Conservation (phyloP, 371 early-diverging fungal species). For the Batkoa obscura region DNA sequence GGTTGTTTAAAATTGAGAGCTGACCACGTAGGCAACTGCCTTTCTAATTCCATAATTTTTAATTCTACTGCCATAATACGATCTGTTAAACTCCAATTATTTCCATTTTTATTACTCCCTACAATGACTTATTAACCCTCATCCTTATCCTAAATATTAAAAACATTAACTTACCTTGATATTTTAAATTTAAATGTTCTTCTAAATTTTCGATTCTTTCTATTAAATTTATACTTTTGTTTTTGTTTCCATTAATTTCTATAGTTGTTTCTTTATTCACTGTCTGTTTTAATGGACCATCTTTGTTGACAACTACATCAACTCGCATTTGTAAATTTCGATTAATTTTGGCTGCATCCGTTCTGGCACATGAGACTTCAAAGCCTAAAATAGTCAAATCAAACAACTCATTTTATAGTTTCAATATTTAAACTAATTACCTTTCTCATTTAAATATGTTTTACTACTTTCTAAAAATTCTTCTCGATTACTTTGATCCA, state of each 20-base stretch:
- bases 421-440: neutral
- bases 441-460: neutral
- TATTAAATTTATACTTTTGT: neutral
- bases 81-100: neutral
- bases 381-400: no score
- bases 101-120: neutral
- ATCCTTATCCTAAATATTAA: no score
- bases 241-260: conserved; percentile 10
- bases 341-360: conserved; percentile 50
- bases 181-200: neutral
- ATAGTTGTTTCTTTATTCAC: no score
- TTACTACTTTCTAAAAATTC: neutral
- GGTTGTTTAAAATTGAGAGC: neutral
- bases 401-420: conserved; percentile 9
- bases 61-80: neutral
- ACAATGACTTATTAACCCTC: no score
- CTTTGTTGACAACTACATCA: conserved; percentile 52
- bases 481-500: neutral
- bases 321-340: conserved; percentile 64
- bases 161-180: no score
- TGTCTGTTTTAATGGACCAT: no score
- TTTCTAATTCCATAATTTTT: neutral
- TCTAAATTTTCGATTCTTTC: neutral
- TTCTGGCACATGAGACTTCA: conserved; percentile 30
- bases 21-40: neutral